Evolutionary conservation across 2,329 filamentous ascomycete genomes (phyloP).

Genomic region (Neonectria magnoliae): DNA sequence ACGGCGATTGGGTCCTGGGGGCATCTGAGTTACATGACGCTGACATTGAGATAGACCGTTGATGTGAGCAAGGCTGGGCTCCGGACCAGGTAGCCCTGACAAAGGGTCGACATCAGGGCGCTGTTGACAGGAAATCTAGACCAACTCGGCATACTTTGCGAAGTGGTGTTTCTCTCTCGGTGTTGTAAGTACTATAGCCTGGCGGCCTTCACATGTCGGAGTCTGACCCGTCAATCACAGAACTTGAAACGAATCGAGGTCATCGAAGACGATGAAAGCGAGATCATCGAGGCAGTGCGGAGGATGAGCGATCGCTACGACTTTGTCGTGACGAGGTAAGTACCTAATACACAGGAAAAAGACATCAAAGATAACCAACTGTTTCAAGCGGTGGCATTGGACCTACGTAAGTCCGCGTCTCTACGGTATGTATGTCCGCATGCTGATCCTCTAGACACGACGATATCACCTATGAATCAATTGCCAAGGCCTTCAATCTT

Average conservation of each 20-base stretch:
- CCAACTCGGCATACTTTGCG: slow-evolving; percentile 71
- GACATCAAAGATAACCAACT: slow-evolving; percentile 18
- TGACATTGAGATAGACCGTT: slow-evolving; percentile 46
- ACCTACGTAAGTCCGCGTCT: slow-evolving; percentile 74
- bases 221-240: slow-evolving; percentile 47
- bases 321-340: slow-evolving; percentile 85
- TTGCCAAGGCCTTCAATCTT: slow-evolving; percentile 87
- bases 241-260: slow-evolving; percentile 88
- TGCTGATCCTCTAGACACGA: slow-evolving; percentile 74
- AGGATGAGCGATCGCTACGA: slow-evolving; percentile 93
- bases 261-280: slow-evolving; percentile 88
- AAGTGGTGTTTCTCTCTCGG: slow-evolving; percentile 72
- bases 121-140: slow-evolving; percentile 53
- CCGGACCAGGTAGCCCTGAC: slow-evolving; percentile 1
- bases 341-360: not conserved
- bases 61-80: slow-evolving; percentile 48
- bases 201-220: not conserved
- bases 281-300: slow-evolving; percentile 87
- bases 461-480: slow-evolving; percentile 95
- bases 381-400: slow-evolving; percentile 84
- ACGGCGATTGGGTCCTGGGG: slow-evolving; percentile 1
- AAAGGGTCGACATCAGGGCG: not conserved
- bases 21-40: not conserved
- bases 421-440: not conserved
- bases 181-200: slow-evolving; percentile 56